Evolutionary conservation across 208 protist genomes (phyloP).

Genomic region (Acanthamoeba triangularis): DNA sequence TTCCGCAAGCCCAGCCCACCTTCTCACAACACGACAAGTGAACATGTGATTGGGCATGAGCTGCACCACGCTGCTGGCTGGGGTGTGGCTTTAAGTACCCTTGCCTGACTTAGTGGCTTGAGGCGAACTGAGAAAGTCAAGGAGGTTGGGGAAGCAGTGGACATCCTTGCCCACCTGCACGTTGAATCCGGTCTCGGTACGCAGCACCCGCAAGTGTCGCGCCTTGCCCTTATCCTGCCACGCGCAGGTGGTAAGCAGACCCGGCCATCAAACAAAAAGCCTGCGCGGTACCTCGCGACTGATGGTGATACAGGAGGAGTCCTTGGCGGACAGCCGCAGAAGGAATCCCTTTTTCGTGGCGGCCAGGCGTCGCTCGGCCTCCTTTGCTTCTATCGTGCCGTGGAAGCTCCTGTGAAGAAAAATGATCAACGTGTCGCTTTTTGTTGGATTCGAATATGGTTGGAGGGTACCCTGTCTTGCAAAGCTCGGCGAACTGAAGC

Average conservation of each 20-base stretch:
- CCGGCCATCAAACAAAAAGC: neutral
- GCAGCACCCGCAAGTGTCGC: neutral
- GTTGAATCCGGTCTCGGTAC: neutral
- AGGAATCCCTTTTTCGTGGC: constrained; percentile 18
- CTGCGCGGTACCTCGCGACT: neutral
- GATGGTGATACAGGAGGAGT: constrained; percentile 53
- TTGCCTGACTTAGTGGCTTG: neutral
- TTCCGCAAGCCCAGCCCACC: constrained; percentile 1
- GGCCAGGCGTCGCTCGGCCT: constrained; percentile 13
- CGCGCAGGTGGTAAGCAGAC: too few relatives aligned
- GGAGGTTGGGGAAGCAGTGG: neutral
- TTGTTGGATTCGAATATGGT: too few relatives aligned
- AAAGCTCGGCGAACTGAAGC: neutral
- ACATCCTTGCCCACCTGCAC: constrained; percentile 34
- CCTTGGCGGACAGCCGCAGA: constrained; percentile 11
- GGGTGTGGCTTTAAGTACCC: too few relatives aligned
- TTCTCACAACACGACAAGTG: neutral
- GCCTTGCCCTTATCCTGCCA: neutral
- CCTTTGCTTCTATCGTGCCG: constrained; percentile 52
- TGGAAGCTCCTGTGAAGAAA: neutral
- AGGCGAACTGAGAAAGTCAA: neutral
- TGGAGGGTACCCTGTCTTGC: neutral
- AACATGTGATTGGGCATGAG: too few relatives aligned
- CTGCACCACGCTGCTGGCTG: too few relatives aligned
- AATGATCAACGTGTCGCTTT: neutral